These are phyloP conservation scores for Coffea eugenioides DNA, from an alignment of 257 asterid genomes.

Conservation along the genomic window DNA sequence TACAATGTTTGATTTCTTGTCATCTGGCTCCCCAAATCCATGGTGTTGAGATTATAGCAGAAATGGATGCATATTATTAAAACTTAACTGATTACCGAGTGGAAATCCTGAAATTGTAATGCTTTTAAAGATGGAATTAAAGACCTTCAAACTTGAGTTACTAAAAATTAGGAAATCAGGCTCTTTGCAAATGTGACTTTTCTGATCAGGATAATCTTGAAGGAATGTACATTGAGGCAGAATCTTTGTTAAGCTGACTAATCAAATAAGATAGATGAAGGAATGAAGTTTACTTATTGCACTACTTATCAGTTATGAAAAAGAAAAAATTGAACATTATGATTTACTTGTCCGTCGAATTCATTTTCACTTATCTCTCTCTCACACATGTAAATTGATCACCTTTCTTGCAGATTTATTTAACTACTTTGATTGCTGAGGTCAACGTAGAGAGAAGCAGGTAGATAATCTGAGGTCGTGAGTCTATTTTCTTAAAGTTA, in stretches of 20 bases:
- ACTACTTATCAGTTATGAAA: neutral
- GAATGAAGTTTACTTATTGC: neutral
- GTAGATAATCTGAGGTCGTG: slow-evolving; percentile 25
- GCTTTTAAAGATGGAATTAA: neutral
- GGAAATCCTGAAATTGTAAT: neutral
- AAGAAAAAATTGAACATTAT: neutral
- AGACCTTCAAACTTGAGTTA: neutral
- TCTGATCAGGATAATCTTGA: neutral
- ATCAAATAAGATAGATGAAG: neutral
- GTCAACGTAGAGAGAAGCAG: slow-evolving; percentile 64
- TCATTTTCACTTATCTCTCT: neutral
- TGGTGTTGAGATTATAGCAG: neutral
- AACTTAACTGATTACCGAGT: neutral
- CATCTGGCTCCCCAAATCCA: neutral
- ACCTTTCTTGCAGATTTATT: slow-evolving; percentile 46
- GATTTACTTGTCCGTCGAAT: neutral
- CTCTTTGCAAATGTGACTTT: neutral
- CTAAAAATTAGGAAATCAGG: neutral
- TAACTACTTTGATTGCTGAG: slow-evolving; percentile 76
- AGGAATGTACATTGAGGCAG: neutral
- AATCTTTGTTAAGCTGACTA: neutral
- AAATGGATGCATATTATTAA: neutral
- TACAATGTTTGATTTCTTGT: neutral
- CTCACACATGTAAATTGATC: neutral
- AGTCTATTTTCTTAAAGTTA: neutral